These are phyloP conservation scores for Kokia cookei DNA, from an alignment of 441 rosid genomes.

Conservation along the genomic window DNA sequence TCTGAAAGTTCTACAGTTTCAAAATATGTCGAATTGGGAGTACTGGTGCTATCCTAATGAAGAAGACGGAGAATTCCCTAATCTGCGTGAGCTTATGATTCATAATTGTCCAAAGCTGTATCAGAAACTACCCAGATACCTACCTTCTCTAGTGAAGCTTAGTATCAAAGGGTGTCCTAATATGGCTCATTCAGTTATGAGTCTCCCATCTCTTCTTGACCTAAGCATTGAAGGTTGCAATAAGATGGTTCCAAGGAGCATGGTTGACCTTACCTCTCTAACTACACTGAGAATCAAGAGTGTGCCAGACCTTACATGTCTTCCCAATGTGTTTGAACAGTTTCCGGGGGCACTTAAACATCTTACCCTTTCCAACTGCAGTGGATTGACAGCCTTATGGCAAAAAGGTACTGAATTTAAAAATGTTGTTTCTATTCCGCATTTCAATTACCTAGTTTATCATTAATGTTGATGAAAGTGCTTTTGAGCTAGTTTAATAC, in stretches of 20 bases:
- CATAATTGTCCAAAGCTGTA: constrained; percentile 9
- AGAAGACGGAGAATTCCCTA: constrained; percentile 5
- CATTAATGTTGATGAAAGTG: no score
- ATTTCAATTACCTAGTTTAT: not conserved
- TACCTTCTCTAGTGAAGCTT: constrained; percentile 7
- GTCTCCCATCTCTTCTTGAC: constrained; percentile 2
- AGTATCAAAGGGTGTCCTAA: not conserved
- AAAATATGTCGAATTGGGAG: constrained; percentile 15
- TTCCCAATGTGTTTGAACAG: not conserved
- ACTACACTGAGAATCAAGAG: not conserved
- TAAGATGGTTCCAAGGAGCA: not conserved
- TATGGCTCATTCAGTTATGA: not conserved
- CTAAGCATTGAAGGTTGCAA: constrained; percentile 7
- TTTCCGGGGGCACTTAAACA: not conserved
- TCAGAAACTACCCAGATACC: not conserved
- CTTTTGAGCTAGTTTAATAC: no score
- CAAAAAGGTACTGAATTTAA: not conserved
- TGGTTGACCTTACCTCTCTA: not conserved
- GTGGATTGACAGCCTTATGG: not conserved
- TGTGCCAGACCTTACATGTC: not conserved
- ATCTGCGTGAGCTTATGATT: constrained; percentile 10
- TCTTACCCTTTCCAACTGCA: constrained; percentile 1
- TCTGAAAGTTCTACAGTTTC: constrained; percentile 11
- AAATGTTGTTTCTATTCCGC: not conserved
- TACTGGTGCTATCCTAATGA: constrained; percentile 4